phyloP scores from a whole-genome alignment of 2,329 filamentous ascomycete species.

The Westerdykella aurantiaca region DNA sequence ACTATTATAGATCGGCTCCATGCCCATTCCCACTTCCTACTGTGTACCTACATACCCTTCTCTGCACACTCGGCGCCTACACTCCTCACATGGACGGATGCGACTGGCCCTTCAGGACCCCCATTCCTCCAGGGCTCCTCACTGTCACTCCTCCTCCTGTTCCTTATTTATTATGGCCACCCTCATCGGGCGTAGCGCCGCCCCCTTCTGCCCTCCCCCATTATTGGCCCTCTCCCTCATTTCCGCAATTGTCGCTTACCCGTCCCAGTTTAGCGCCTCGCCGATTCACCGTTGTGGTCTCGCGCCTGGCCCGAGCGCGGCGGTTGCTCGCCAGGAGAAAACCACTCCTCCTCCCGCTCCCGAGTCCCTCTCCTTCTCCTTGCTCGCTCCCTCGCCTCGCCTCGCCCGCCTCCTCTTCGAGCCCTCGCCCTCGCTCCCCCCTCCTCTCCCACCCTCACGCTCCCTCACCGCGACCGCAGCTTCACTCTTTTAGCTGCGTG shows the following conservation, averaged over 20 bases:
- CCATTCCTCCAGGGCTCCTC: background rate
- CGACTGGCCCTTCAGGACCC: too few species aligned
- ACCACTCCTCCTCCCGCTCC: constrained; percentile 6
- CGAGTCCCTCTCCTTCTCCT: constrained; percentile 15
- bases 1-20: too few species aligned
- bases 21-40: too few species aligned
- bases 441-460: constrained; percentile 15
- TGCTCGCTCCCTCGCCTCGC: constrained; percentile 6
- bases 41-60: too few species aligned
- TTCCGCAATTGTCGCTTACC: background rate
- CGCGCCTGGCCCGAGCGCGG: constrained; percentile 1
- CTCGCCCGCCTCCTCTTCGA: constrained; percentile 30
- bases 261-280: background rate
- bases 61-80: too few species aligned
- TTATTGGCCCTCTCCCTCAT: background rate
- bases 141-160: background rate
- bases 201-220: background rate
- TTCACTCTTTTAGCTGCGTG: constrained; percentile 61
- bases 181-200: background rate
- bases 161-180: constrained; percentile 2
- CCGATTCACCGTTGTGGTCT: background rate
- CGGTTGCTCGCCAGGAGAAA: constrained; percentile 1
- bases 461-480: constrained; percentile 43
- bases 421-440: constrained; percentile 6
- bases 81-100: too few species aligned